Evolutionary conservation across 2,329 filamentous ascomycete genomes (phyloP).

Genomic region (Leptographium galeiforme): DNA sequence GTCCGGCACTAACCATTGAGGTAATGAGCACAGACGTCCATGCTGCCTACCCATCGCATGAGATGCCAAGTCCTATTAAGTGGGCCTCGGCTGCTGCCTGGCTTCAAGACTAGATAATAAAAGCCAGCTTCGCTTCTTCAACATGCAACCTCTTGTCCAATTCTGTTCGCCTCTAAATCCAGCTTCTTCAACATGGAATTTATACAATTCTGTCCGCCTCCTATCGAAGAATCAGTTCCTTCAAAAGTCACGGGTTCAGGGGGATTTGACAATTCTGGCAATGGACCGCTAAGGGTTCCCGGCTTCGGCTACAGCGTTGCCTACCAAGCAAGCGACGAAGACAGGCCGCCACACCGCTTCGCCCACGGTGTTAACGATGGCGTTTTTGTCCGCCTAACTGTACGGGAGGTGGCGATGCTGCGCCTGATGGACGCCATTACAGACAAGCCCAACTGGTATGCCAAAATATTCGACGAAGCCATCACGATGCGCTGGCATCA

Average conservation of each 20-base stretch:
- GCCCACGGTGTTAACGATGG: neutral
- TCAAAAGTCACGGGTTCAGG: neutral
- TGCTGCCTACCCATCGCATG: too few relatives aligned
- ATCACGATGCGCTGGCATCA: constrained; percentile 19
- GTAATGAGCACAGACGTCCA: too few relatives aligned
- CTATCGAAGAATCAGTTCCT: too few relatives aligned
- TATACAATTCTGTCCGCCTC: too few relatives aligned
- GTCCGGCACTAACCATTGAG: too few relatives aligned
- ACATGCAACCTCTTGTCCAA: too few relatives aligned
- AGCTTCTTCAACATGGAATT: too few relatives aligned
- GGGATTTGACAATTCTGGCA: neutral
- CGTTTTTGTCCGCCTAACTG: neutral
- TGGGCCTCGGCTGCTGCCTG: too few relatives aligned
- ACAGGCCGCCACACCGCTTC: neutral
- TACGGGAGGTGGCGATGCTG: constrained; percentile 21
- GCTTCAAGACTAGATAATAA: too few relatives aligned
- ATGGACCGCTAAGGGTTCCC: constrained; percentile 1
- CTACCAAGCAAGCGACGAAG: neutral
- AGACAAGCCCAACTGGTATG: constrained; percentile 22
- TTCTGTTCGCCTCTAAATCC: too few relatives aligned
- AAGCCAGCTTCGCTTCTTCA: too few relatives aligned
- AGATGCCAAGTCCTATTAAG: too few relatives aligned
- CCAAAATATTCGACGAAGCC: constrained; percentile 17
- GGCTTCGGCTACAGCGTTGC: neutral
- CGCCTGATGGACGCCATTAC: constrained; percentile 20